Percentiles rank a stretch among this genome's conserved stretches.
Conservation (phyloP, 2,329 filamentous ascomycete genomes). For the Colletotrichum truncatum region DNA sequence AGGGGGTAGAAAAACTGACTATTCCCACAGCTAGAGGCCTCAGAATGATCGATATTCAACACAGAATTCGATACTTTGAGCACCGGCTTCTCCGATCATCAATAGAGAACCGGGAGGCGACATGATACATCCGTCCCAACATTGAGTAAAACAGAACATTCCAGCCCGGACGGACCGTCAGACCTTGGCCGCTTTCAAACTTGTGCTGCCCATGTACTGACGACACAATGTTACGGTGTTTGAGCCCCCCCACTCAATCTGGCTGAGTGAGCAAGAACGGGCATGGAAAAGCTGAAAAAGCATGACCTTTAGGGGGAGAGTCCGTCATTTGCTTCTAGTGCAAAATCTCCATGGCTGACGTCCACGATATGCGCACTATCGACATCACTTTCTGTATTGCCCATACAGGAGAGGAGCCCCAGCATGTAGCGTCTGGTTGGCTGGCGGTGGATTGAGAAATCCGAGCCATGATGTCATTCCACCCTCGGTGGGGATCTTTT, state of each 20-base stretch:
- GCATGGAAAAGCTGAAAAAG: no score
- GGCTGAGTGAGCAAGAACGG: background rate
- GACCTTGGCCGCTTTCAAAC: slow-evolving; percentile 12
- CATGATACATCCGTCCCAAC: slow-evolving; percentile 24
- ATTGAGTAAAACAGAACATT: slow-evolving; percentile 14
- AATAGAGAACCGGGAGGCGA: slow-evolving; percentile 21
- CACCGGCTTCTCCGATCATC: slow-evolving; percentile 3
- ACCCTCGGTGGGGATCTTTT: background rate
- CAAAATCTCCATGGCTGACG: background rate
- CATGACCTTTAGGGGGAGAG: no score
- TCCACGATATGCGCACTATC: slow-evolving; percentile 21
- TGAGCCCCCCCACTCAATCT: background rate
- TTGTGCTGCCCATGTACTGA: background rate
- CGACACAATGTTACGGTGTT: slow-evolving; percentile 3
- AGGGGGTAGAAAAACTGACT: background rate
- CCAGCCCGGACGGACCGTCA: slow-evolving; percentile 8
- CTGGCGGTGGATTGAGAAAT: background rate
- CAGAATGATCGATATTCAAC: background rate
- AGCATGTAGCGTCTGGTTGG: slow-evolving; percentile 22
- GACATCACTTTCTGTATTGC: no score
- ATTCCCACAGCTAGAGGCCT: slow-evolving; percentile 11
- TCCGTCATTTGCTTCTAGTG: no score
- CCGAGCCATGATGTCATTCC: slow-evolving; percentile 24
- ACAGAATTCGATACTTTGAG: slow-evolving; percentile 6
- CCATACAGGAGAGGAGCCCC: background rate